Conservation (phyloP, 2,329 filamentous ascomycete genomes). For the Alternaria arborescens region DNA sequence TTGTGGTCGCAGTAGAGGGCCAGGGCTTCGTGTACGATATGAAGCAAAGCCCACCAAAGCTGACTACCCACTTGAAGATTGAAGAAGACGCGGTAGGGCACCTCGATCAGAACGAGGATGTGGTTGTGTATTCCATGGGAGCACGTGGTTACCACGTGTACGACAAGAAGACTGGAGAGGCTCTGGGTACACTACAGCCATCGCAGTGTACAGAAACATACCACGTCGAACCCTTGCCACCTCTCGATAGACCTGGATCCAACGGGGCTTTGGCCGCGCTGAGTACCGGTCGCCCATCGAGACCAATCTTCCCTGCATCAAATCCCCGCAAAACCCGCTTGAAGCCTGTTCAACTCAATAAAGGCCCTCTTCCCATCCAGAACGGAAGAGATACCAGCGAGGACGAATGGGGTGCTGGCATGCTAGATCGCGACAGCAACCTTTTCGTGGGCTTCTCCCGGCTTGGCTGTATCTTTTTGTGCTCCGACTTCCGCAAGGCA, state of each 20-base stretch:
- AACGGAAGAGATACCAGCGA: background rate
- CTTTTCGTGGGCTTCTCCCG: conserved; percentile 15
- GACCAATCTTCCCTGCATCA: conserved; percentile 3
- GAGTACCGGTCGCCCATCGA: conserved; percentile 2
- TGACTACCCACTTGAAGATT: conserved; percentile 7
- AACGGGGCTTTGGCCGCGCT: conserved; percentile 1
- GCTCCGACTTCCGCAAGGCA: conserved; percentile 11
- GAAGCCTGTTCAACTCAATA: background rate
- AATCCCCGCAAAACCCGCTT: conserved; percentile 9
- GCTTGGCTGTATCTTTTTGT: conserved; percentile 10
- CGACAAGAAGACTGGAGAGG: conserved; percentile 11
- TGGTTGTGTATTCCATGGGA: conserved; percentile 15
- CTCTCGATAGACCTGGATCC: background rate
- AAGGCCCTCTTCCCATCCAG: conserved; percentile 5
- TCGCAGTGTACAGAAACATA: conserved; percentile 12
- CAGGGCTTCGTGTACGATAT: conserved; percentile 17
- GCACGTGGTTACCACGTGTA: conserved; percentile 15
- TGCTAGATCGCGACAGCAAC: conserved; percentile 15
- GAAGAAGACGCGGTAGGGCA: conserved; percentile 16
- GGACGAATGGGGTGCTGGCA: conserved; percentile 18
- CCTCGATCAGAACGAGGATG: conserved; percentile 16
- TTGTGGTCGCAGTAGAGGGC: conserved; percentile 12
- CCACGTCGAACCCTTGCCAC: conserved; percentile 2
- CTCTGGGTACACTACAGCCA: conserved; percentile 8
- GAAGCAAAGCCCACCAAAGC: conserved; percentile 13